Conservation (phyloP, 2,329 filamentous ascomycete species). For the Rosellinia necatrix region DNA sequence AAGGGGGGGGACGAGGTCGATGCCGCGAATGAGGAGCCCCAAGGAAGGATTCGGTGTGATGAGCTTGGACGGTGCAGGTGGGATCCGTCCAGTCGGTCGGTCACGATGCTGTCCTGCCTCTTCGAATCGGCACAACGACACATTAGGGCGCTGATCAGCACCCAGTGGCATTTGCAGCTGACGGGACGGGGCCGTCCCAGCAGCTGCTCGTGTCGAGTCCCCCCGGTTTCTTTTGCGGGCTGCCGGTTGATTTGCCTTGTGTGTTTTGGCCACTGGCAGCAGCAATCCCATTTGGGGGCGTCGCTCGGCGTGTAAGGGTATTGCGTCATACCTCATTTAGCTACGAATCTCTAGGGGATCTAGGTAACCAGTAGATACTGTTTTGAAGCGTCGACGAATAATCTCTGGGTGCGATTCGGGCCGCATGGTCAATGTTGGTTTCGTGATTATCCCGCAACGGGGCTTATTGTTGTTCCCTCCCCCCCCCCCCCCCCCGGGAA, state of each 20-base stretch:
- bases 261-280: neutral
- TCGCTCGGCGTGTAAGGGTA: neutral
- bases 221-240: neutral
- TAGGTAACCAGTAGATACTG: neutral
- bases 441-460: too few species aligned
- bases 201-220: conserved; percentile 5
- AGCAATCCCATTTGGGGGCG: conserved; percentile 5
- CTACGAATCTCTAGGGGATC: neutral
- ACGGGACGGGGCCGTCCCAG: neutral
- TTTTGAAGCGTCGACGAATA: neutral
- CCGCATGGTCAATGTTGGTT: too few species aligned
- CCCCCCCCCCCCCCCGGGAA: too few species aligned
- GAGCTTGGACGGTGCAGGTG: conserved; percentile 6
- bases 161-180: neutral
- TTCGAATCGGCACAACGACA: neutral
- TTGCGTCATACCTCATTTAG: neutral
- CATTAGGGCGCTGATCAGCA: conserved; percentile 8
- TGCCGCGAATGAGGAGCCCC: conserved; percentile 12
- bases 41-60: conserved; percentile 18
- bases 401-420: too few species aligned
- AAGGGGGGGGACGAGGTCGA: neutral
- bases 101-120: conserved; percentile 6
- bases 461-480: too few species aligned
- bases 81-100: neutral
- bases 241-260: neutral